phyloP scores from a whole-genome alignment of 345 rosid genomes.

The Eucalyptus lansdowneana region DNA sequence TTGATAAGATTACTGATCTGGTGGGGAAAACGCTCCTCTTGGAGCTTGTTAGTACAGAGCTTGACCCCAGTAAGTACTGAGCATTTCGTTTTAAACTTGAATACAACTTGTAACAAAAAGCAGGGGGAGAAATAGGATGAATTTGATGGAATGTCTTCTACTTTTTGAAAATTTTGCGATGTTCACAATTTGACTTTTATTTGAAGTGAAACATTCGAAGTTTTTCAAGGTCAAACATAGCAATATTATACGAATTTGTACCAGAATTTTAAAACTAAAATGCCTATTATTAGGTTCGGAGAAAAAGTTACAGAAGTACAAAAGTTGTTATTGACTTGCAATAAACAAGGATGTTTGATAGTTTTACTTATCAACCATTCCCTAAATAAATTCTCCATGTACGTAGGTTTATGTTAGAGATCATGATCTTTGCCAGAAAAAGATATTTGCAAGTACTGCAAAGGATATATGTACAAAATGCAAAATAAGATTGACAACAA shows the following conservation, averaged over 20 bases:
- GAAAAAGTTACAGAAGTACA: neutral
- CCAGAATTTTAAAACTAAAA: neutral
- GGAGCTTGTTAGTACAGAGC: constrained; percentile 46
- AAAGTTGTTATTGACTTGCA: neutral
- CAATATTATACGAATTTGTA: neutral
- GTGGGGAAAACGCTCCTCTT: constrained; percentile 30
- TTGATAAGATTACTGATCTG: constrained; percentile 30
- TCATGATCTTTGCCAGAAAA: no score
- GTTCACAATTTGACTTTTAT: neutral
- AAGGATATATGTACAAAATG: no score
- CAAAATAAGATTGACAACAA: no score
- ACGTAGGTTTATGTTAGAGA: neutral
- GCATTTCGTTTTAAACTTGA: neutral
- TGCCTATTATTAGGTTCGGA: neutral
- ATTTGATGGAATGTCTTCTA: neutral
- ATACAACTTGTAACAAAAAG: neutral
- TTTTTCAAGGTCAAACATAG: neutral
- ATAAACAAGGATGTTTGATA: neutral
- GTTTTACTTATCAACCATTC: neutral
- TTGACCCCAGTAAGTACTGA: constrained; percentile 32
- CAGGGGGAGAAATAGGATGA: neutral
- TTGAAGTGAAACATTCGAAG: neutral
- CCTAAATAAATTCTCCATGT: neutral
- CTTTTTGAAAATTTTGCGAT: no score
- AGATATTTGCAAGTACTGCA: no score